Percentiles rank a stretch among this genome's conserved stretches.
These are phyloP conservation scores for Xylaria sp. DNA, from an alignment of 2,329 filamentous ascomycete species.

Conservation along the genomic window DNA sequence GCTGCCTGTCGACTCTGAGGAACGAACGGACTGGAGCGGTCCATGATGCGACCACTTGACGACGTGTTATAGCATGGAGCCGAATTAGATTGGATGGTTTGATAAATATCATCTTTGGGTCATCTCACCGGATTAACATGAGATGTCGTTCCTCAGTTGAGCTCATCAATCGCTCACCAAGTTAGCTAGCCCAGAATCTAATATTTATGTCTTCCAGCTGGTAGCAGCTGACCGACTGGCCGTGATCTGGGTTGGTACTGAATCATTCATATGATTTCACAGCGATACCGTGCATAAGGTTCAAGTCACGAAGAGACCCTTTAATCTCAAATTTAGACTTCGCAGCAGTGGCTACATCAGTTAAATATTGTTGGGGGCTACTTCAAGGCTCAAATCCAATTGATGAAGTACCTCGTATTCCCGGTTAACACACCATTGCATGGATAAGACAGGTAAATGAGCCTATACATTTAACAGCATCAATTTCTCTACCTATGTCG, in stretches of 20 bases:
- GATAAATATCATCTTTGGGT: slow-evolving; percentile 39
- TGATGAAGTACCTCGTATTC: background rate
- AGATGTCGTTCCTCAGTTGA: background rate
- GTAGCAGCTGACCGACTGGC: background rate
- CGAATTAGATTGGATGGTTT: slow-evolving; percentile 37
- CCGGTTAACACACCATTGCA: background rate
- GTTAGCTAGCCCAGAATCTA: background rate
- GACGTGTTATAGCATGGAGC: slow-evolving; percentile 26
- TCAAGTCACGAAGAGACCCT: no score
- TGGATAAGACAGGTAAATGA: background rate
- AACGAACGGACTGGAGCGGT: background rate
- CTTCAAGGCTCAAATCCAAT: background rate
- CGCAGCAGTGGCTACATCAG: background rate
- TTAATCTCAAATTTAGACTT: background rate
- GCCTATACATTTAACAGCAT: slow-evolving; percentile 45
- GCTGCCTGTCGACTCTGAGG: background rate
- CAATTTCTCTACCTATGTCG: background rate
- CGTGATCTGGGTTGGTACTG: background rate
- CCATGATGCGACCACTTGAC: slow-evolving; percentile 5
- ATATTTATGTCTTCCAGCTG: background rate
- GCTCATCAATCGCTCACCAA: background rate
- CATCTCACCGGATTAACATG: background rate
- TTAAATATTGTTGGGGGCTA: no score
- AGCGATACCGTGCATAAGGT: background rate
- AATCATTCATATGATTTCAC: background rate